phyloP scores from a whole-genome alignment of 306 rosid species.

The Rosa rugosa region DNA sequence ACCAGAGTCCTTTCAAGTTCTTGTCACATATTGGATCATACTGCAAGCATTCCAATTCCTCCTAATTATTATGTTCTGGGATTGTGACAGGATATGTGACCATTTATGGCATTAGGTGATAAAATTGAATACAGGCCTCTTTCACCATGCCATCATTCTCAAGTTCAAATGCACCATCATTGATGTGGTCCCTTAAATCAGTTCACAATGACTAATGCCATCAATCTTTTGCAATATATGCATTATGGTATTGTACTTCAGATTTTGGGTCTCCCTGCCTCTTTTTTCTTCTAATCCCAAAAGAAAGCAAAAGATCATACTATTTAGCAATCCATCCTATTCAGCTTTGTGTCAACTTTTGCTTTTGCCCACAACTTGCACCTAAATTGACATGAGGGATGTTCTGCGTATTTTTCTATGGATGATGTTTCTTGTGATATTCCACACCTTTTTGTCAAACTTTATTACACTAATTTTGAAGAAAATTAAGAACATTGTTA shows the following conservation, averaged over 20 bases:
- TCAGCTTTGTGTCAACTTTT: slow-evolving; percentile 23
- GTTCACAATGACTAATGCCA: slow-evolving; percentile 3
- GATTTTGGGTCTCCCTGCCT: background rate
- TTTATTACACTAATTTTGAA: background rate
- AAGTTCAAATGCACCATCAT: slow-evolving; percentile 12
- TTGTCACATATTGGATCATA: slow-evolving; percentile 4
- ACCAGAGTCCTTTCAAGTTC: slow-evolving; percentile 3
- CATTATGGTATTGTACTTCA: slow-evolving; percentile 21
- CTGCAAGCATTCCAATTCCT: slow-evolving; percentile 13
- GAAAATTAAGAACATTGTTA: background rate
- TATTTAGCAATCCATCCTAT: slow-evolving; percentile 7
- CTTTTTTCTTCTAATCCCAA: background rate
- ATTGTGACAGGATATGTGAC: slow-evolving; percentile 14
- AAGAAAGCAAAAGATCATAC: slow-evolving; percentile 19
- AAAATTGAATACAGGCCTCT: slow-evolving; percentile 20
- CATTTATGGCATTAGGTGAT: slow-evolving; percentile 31
- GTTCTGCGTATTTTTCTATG: background rate
- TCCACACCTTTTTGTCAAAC: background rate
- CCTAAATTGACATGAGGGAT: slow-evolving; percentile 23
- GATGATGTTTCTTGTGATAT: background rate
- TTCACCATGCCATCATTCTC: slow-evolving; percentile 21
- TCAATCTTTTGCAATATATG: background rate
- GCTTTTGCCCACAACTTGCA: slow-evolving; percentile 33
- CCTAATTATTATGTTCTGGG: background rate
- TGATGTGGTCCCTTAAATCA: slow-evolving; percentile 9